Conservation (phyloP, 208 protist genomes). For the Acanthamoeba royreba region DNA sequence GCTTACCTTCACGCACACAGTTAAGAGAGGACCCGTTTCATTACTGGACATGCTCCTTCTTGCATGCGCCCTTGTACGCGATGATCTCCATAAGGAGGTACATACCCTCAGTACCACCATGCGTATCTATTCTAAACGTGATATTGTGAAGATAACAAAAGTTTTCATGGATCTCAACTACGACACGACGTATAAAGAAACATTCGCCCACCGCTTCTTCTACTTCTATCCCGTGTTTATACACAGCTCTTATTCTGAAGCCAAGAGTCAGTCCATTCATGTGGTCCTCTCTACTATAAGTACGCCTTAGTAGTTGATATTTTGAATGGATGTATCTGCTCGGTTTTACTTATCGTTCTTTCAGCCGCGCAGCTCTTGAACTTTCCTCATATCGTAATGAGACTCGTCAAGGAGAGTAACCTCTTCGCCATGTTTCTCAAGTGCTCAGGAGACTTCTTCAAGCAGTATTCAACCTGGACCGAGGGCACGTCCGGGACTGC, state of each 20-base stretch:
- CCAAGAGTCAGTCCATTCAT: background rate
- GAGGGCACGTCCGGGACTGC: background rate
- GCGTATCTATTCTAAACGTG: background rate
- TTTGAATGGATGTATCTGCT: background rate
- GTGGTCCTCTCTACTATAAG: background rate
- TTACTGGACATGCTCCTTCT: background rate
- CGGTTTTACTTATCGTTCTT: background rate
- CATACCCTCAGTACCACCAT: background rate
- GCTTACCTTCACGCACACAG: background rate
- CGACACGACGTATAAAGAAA: background rate
- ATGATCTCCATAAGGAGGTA: background rate
- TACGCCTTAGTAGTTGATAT: too few species aligned
- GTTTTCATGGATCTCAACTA: constrained; percentile 22
- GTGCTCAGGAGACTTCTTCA: background rate
- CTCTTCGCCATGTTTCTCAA: background rate
- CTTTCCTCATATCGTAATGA: background rate
- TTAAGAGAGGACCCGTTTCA: background rate
- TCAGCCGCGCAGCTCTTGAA: background rate
- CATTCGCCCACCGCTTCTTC: background rate
- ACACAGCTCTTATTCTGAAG: background rate
- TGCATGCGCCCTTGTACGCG: background rate
- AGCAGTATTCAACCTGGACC: background rate
- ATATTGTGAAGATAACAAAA: background rate
- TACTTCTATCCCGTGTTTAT: background rate
- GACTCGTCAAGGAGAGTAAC: background rate